Percentiles rank a stretch among this genome's conserved stretches.
Evolutionary conservation across 768 basidiomycete species (phyloP).

Genomic region (Pilatotrama ljubarskyi): DNA sequence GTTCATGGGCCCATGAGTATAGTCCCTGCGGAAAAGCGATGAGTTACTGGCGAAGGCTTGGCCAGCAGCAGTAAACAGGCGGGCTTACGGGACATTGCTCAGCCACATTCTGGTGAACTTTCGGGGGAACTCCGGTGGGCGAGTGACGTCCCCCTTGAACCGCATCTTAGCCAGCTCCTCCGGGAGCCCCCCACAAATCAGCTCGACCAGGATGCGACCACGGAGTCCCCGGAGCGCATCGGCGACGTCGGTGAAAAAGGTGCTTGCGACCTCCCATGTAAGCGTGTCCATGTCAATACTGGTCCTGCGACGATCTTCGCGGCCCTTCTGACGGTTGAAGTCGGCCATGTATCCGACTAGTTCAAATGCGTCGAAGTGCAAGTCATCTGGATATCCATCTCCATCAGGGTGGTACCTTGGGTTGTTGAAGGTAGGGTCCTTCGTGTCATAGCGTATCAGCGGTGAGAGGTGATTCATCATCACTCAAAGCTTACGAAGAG

Average conservation of each 20-base stretch:
- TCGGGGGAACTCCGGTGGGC: conserved; percentile 32
- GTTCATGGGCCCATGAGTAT: conserved; percentile 34
- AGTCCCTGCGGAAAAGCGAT: conserved; percentile 27
- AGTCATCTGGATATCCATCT: conserved; percentile 3
- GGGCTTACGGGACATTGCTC: conserved; percentile 37
- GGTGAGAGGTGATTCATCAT: too few species aligned
- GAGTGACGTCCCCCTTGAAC: conserved; percentile 24
- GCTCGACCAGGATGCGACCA: conserved; percentile 30
- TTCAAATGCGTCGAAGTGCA: neutral
- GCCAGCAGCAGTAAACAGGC: neutral
- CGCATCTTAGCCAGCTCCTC: conserved; percentile 34
- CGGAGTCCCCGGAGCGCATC: conserved; percentile 28
- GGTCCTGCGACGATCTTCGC: neutral
- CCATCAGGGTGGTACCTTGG: neutral
- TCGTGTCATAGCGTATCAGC: too few species aligned
- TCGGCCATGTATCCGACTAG: neutral
- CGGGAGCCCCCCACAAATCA: conserved; percentile 34
- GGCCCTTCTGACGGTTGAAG: neutral
- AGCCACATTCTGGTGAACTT: conserved; percentile 37
- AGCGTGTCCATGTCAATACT: neutral
- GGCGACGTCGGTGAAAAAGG: conserved; percentile 32
- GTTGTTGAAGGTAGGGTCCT: neutral
- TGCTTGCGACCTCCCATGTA: neutral
- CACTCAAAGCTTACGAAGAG: conserved; percentile 7
- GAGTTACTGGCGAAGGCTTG: neutral